Percentiles rank a stretch among this genome's conserved stretches.
These are phyloP conservation scores for Ophiostoma sp. DNA, from an alignment of 2,329 filamentous ascomycete species.

Conservation along the genomic window DNA sequence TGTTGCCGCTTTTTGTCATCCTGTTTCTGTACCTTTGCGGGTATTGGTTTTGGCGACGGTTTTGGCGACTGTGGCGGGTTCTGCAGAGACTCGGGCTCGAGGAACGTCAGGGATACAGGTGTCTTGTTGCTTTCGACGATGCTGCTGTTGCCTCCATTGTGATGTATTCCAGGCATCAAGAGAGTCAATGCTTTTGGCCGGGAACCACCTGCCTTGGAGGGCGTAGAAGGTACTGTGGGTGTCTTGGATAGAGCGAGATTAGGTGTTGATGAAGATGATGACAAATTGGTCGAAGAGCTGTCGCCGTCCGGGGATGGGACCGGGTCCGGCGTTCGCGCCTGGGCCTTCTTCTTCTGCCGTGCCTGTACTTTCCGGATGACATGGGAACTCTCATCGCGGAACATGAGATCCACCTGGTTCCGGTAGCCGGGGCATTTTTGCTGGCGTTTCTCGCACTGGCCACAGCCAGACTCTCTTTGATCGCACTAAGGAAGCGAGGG, in stretches of 20 bases:
- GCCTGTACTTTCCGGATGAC: constrained; percentile 54
- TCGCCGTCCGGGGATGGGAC: constrained; percentile 31
- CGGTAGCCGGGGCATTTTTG: constrained; percentile 57
- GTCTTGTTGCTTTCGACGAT: background rate
- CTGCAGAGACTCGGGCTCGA: constrained; percentile 17
- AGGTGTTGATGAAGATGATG: constrained; percentile 21
- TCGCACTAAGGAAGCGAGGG: constrained; percentile 48
- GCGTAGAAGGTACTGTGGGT: background rate
- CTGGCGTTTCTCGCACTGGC: constrained; percentile 56
- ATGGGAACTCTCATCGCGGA: constrained; percentile 57
- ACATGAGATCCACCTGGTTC: constrained; percentile 57
- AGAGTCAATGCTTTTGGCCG: background rate
- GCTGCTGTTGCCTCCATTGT: background rate
- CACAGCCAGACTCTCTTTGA: constrained; percentile 52
- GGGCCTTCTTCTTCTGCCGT: constrained; percentile 35
- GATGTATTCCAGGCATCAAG: constrained; percentile 12
- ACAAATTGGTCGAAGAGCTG: constrained; percentile 6
- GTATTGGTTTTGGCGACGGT: background rate
- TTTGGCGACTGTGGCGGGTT: background rate
- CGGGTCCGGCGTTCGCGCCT: constrained; percentile 28
- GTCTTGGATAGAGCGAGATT: background rate
- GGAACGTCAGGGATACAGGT: background rate
- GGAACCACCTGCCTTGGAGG: background rate
- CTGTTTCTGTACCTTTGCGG: background rate
- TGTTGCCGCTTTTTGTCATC: background rate